A percentile compares a stretch with the other conserved stretches of the same genome.
Conservation (phyloP, 2,329 filamentous ascomycete species). For the Rachicladosporium sp. region DNA sequence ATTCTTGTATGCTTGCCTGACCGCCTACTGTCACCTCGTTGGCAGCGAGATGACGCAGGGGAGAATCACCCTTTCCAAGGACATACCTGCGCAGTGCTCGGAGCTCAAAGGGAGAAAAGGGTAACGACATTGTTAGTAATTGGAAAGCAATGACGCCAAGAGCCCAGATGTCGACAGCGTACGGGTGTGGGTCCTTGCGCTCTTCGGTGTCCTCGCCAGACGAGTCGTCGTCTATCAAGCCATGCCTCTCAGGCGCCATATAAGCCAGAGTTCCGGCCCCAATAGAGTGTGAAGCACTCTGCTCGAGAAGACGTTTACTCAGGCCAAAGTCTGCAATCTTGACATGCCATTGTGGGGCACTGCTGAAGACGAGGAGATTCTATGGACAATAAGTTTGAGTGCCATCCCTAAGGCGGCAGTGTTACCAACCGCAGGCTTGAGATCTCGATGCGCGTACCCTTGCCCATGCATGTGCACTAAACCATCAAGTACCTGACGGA, state of each 20-base stretch:
- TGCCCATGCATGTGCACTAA: slow-evolving; percentile 25
- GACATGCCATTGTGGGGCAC: slow-evolving; percentile 25
- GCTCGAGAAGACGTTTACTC: no score
- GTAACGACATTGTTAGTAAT: not conserved
- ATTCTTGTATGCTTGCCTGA: no score
- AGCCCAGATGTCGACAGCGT: slow-evolving; percentile 6
- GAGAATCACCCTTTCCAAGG: no score
- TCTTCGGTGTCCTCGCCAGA: no score
- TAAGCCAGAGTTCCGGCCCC: slow-evolving; percentile 1
- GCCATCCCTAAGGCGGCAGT: no score
- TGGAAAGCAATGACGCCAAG: slow-evolving; percentile 1
- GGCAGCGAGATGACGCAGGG: no score
- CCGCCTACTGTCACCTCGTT: no score
- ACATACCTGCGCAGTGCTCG: no score
- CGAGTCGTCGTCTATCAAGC: not conserved
- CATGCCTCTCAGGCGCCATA: slow-evolving; percentile 1
- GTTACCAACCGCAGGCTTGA: slow-evolving; percentile 25
- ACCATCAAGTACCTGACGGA: slow-evolving; percentile 23
- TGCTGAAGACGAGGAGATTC: slow-evolving; percentile 23
- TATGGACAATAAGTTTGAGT: slow-evolving; percentile 6
- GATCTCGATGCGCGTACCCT: slow-evolving; percentile 26
- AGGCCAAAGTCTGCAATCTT: slow-evolving; percentile 31
- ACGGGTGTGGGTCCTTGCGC: not conserved
- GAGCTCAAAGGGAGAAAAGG: no score
- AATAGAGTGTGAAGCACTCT: no score